Base-by-base conservation (phyloP, 768 basidiomycete species). In the Rhizopogon salebrosus region DNA sequence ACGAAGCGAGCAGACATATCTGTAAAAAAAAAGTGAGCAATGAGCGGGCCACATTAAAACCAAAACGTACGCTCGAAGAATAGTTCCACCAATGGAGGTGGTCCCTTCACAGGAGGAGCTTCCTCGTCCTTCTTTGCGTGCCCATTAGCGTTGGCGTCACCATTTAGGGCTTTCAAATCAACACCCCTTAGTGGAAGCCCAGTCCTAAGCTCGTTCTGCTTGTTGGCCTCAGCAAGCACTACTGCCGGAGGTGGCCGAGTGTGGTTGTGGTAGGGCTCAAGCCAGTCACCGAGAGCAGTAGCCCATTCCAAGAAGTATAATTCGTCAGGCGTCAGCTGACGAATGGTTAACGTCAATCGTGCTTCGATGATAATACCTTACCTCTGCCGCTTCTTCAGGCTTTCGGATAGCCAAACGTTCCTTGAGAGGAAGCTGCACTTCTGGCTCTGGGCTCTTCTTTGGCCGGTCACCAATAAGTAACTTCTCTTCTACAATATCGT, bases 401-500 rank as follows among this genome's bases (percentile, higher is more conserved):
- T 68, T 73, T 51, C 73, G 71, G 51, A 73, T 62, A 8, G 74
- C 63, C 3, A 91, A 72, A 45, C 89, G 83, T 49, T 89, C 80
- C 37, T 69, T 73, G 37, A 89, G 61, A 10, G 84, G 75, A 22
- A 79, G 57, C 41, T 75, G 75, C 18, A 72, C 74, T 40, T 80
- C 75, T 0, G 77, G 71, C 41, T 78, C 74, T 18, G 72, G 65
- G 40, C 73, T 80, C 58, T 80, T 82, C 63, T 86, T 89, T 3
- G 87, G 87, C 23, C 87, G 78, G 68, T 92, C 89, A 23, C 89
- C 87, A 53, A 89, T 84, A 38, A 91, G 73, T 10, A 91, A 74
- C 60, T 89, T 91, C 60, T 90, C 88, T 66, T 92, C 88, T 0
- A 89, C 86, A 1, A 77, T 82, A 56, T 89, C 86, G 60, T 91